phyloP scores from a whole-genome alignment of 2,329 filamentous ascomycete genomes.

The Xylaria arbuscula region DNA sequence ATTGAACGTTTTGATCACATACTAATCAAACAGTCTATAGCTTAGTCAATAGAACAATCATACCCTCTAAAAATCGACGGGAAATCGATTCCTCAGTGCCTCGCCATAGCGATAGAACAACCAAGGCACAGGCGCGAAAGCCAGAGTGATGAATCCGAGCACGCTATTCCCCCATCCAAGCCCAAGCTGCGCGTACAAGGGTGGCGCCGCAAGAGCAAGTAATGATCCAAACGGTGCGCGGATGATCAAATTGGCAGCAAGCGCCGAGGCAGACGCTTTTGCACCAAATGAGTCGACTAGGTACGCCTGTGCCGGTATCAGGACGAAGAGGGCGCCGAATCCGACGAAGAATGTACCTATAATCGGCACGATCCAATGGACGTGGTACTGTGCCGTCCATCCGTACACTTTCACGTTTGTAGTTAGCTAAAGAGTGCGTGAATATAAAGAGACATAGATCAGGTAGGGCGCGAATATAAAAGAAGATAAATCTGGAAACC shows the following conservation, averaged over 20 bases:
- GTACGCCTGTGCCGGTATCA: conserved; percentile 26
- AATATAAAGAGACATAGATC: no score
- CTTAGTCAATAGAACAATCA: not conserved
- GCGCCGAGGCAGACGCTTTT: conserved; percentile 30
- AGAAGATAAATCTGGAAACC: not conserved
- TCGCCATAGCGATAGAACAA: conserved; percentile 32
- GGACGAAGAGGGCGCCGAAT: conserved; percentile 29
- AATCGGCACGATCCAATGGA: conserved; percentile 37
- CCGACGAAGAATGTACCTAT: conserved; percentile 35
- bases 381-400: conserved; percentile 32
- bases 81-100: conserved; percentile 20
- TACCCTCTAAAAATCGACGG: not conserved
- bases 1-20: not conserved
- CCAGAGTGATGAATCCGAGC: conserved; percentile 28
- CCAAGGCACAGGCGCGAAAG: conserved; percentile 30
- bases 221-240: conserved; percentile 30
- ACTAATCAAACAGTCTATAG: not conserved
- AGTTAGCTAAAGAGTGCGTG: conserved; percentile 3
- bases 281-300: conserved; percentile 33
- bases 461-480: not conserved
- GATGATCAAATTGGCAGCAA: conserved; percentile 32
- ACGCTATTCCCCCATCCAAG: conserved; percentile 35
- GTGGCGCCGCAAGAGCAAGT: conserved; percentile 28
- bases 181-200: conserved; percentile 25
- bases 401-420: conserved; percentile 20